These are phyloP conservation scores for Vinca minor DNA, from an alignment of 257 asterid species.

Conservation along the genomic window DNA sequence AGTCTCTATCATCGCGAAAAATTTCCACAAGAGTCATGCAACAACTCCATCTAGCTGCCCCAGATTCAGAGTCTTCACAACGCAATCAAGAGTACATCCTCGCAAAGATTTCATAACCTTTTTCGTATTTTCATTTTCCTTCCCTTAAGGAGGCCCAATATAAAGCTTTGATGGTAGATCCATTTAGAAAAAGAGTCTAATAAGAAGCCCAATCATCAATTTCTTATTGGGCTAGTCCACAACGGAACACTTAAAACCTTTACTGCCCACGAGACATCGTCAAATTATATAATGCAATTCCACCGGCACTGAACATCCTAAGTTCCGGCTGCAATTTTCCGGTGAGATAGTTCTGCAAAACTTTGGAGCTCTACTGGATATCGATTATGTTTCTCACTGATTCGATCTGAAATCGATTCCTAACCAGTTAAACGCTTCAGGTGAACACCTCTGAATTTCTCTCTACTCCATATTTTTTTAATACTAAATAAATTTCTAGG, in stretches of 20 bases:
- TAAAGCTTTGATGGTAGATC: no score
- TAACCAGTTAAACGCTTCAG: not conserved
- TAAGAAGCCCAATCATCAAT: no score
- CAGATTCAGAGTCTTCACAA: no score
- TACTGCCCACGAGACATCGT: no score
- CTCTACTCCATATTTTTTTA: no score
- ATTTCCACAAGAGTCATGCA: no score
- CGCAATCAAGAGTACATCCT: no score
- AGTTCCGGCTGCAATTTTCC: not conserved
- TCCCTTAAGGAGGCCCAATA: no score
- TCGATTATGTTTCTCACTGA: not conserved
- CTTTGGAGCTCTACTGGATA: not conserved
- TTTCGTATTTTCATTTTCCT: no score
- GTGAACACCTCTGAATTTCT: not conserved
- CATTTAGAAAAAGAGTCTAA: not conserved
- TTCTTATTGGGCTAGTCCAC: not conserved
- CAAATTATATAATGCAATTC: not conserved
- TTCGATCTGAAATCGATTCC: not conserved
- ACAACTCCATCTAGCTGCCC: no score
- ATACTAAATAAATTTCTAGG: not conserved
- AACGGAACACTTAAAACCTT: not conserved
- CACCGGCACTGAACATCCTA: not conserved
- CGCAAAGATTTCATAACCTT: no score
- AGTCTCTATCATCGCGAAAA: no score
- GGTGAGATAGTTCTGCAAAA: not conserved